These are phyloP conservation scores for Lentinus tigrinus DNA, from an alignment of 768 basidiomycete genomes.

Conservation along the genomic window DNA sequence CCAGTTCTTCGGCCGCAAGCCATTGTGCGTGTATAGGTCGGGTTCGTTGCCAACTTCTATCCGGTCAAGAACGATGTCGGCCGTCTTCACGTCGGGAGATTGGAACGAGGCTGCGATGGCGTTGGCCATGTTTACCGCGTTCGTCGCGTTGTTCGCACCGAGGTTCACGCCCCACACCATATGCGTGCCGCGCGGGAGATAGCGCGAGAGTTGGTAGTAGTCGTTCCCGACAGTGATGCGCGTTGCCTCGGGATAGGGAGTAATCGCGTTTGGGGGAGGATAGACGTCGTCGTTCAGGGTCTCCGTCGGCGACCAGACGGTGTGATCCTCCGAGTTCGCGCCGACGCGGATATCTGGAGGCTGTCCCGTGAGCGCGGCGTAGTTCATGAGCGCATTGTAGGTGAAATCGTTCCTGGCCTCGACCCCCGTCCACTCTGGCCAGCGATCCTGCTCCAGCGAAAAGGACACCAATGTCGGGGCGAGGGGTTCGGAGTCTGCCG, in stretches of 20 bases:
- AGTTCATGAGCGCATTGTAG: constrained; percentile 57
- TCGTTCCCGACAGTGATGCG: constrained; percentile 55
- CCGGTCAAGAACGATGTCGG: constrained; percentile 30
- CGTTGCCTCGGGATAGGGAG: constrained; percentile 68
- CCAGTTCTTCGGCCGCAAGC: constrained; percentile 26
- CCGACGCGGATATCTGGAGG: constrained; percentile 58
- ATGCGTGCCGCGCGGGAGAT: constrained; percentile 53
- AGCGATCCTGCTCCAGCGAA: constrained; percentile 70
- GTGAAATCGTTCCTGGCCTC: constrained; percentile 54
- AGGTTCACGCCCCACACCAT: constrained; percentile 71
- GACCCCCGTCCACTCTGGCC: constrained; percentile 66
- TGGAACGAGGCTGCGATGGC: constrained; percentile 29
- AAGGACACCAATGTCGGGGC: constrained; percentile 54
- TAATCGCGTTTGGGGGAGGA: constrained; percentile 43
- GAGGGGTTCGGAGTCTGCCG: constrained; percentile 36
- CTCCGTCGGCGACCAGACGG: constrained; percentile 48
- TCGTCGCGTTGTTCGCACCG: constrained; percentile 37
- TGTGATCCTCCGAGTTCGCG: constrained; percentile 57
- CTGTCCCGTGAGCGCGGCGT: constrained; percentile 48
- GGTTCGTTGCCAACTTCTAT: constrained; percentile 37
- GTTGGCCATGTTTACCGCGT: constrained; percentile 32
- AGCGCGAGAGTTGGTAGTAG: constrained; percentile 52
- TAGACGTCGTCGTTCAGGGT: constrained; percentile 46
- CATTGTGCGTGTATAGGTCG: constrained; percentile 32
- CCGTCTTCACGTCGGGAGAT: constrained; percentile 16